Evolutionary conservation across 2,329 filamentous ascomycete species (phyloP).

Genomic region (Apiospora malaysiana): DNA sequence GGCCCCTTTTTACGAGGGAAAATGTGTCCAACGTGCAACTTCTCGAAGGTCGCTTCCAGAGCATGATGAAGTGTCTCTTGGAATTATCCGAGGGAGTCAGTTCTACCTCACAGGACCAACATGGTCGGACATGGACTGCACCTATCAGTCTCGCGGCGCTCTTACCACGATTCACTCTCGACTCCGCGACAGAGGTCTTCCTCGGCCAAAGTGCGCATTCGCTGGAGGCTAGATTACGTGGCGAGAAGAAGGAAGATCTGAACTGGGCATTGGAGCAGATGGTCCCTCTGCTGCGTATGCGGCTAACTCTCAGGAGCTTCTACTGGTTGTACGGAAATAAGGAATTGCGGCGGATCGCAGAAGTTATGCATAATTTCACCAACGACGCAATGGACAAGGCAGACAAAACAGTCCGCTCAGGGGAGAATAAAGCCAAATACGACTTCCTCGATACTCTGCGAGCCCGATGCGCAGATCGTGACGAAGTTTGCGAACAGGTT

Average conservation of each 20-base stretch:
- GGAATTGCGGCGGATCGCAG: not conserved
- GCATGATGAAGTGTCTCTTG: not conserved
- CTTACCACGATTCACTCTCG: constrained; percentile 60
- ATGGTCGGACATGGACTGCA: constrained; percentile 7
- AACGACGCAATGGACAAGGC: constrained; percentile 14
- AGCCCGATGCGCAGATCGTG: not conserved
- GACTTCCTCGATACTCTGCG: constrained; percentile 5
- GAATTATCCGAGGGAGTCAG: not conserved
- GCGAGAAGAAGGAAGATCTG: not conserved
- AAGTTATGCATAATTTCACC: not conserved
- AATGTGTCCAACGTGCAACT: constrained; percentile 10
- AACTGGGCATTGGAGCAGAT: constrained; percentile 17
- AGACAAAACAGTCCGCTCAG: not conserved
- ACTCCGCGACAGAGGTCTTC: constrained; percentile 60
- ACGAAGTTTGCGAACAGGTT: constrained; percentile 11
- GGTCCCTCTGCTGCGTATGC: constrained; percentile 14
- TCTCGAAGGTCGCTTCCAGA: constrained; percentile 6
- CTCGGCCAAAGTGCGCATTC: constrained; percentile 53
- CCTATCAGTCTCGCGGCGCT: constrained; percentile 38
- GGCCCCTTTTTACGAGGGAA: not conserved
- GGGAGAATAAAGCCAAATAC: not conserved
- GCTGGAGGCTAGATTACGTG: not conserved
- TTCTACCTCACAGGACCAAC: not conserved
- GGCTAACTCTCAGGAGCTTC: not conserved
- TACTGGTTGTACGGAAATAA: constrained; percentile 4